Evolutionary conservation across 2,329 filamentous ascomycete species (phyloP).

Genomic region (Xylariales sp.): DNA sequence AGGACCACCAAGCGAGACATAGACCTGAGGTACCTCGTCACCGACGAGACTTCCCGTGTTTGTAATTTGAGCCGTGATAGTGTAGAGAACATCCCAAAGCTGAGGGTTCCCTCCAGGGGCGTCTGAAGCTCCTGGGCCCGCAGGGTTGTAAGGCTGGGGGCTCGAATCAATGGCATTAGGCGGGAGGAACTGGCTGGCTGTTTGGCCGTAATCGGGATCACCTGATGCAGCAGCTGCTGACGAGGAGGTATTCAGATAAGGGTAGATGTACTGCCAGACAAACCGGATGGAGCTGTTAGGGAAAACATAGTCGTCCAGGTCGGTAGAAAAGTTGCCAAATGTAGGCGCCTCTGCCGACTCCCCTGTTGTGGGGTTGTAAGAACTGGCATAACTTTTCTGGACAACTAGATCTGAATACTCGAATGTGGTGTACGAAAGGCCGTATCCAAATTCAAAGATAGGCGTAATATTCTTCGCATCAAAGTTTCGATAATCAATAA

Average conservation of each 20-base stretch:
- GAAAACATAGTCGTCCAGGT: slow-evolving; percentile 67
- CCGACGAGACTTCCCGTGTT: slow-evolving; percentile 65
- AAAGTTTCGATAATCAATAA: slow-evolving; percentile 78
- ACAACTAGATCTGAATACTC: slow-evolving; percentile 65
- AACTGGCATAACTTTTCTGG: slow-evolving; percentile 38
- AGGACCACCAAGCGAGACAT: slow-evolving; percentile 75
- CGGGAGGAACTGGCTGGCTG: slow-evolving; percentile 57
- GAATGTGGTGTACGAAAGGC: slow-evolving; percentile 78
- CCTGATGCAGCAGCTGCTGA: slow-evolving; percentile 49
- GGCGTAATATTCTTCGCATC: slow-evolving; percentile 63
- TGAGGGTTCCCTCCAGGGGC: slow-evolving; percentile 59
- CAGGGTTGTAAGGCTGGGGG: slow-evolving; percentile 49
- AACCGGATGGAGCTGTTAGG: slow-evolving; percentile 50
- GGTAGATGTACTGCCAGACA: slow-evolving; percentile 60
- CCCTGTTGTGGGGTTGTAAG: slow-evolving; percentile 58
- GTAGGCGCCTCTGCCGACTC: slow-evolving; percentile 58
- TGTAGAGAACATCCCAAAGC: slow-evolving; percentile 68
- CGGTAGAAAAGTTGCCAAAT: slow-evolving; percentile 59
- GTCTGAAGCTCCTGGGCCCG: slow-evolving; percentile 33
- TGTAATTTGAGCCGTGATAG: slow-evolving; percentile 61
- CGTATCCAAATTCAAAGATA: slow-evolving; percentile 77
- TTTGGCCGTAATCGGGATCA: slow-evolving; percentile 57
- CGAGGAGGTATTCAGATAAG: slow-evolving; percentile 62
- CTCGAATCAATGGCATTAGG: slow-evolving; percentile 49
- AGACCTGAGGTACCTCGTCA: slow-evolving; percentile 72